Conservation (phyloP, 1,284 basidiomycete genomes). For the Ustilago curta region DNA sequence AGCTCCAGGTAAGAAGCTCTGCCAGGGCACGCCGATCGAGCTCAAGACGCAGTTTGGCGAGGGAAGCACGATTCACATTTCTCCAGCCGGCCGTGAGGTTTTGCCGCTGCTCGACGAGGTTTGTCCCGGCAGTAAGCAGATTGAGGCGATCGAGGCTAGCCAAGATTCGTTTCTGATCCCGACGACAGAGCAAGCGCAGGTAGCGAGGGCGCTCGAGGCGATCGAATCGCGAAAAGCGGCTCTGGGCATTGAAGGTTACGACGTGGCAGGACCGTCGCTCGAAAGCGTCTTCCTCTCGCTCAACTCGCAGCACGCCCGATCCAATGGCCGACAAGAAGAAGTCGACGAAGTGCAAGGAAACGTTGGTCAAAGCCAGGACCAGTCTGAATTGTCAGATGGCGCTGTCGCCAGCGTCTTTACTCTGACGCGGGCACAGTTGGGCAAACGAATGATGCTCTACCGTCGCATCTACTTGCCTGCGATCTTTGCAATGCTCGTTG, state of each 20-base stretch:
- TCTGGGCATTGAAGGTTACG: slow-evolving; percentile 74
- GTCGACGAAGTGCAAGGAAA: slow-evolving; percentile 46
- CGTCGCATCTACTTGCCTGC: slow-evolving; percentile 79
- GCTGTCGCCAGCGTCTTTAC: slow-evolving; percentile 73
- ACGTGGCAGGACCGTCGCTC: slow-evolving; percentile 79
- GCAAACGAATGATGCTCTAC: slow-evolving; percentile 78
- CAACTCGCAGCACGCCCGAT: slow-evolving; percentile 71
- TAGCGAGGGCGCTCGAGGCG: slow-evolving; percentile 75
- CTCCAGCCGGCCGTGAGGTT: slow-evolving; percentile 15
- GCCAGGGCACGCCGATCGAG: slow-evolving; percentile 78
- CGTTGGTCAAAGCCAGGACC: slow-evolving; percentile 14
- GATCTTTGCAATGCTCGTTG: slow-evolving; percentile 75
- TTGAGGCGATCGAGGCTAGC: slow-evolving; percentile 19
- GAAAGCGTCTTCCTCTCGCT: slow-evolving; percentile 83
- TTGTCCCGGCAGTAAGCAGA: slow-evolving; percentile 70
- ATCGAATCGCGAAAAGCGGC: slow-evolving; percentile 72
- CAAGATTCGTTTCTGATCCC: slow-evolving; percentile 69
- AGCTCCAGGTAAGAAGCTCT: slow-evolving; percentile 80
- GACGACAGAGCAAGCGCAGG: slow-evolving; percentile 65
- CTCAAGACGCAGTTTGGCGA: slow-evolving; percentile 80
- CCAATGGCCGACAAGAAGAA: slow-evolving; percentile 35
- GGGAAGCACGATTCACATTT: slow-evolving; percentile 75
- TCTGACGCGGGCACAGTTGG: slow-evolving; percentile 78
- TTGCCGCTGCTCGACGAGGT: slow-evolving; percentile 16
- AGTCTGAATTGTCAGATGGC: slow-evolving; percentile 73